Base-by-base conservation (phyloP, 495 filamentous ascomycete species). In the Penicillium fimorum region DNA sequence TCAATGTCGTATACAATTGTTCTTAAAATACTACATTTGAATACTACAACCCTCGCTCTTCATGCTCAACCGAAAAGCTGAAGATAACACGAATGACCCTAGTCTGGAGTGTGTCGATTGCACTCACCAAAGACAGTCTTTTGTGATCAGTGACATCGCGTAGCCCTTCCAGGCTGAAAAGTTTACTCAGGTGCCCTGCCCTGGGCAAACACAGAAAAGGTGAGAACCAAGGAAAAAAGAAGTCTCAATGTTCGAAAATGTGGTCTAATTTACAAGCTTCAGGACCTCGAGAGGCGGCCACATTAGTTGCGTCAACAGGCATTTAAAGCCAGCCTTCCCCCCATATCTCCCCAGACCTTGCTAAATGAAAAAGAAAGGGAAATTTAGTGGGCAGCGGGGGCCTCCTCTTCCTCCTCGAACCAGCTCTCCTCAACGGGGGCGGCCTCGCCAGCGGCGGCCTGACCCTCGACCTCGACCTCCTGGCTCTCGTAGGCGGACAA, bases 391-490 rank as follows among this genome's bases (percentile, higher is more conserved):
- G 76, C 70, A 65, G 78, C 78, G 63, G 74, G 70, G 61, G 75
- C 66, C 68, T 79, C 76, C 67, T 81, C 76, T 37, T 84, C 82
- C 70, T 88, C 86, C 71, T 86, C 86, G 63, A 88, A 87, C 85
- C 85, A 89, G 69, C 84, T 83, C 65, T 86, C 78, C 74, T 90
- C 85, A 53, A 76, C 79, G 45, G 79, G 79, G 30, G 74, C 74
- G 30, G 76, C 75, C 69, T 82, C 82, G 41, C 78, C 89, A 35
- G 69, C 70, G 55, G 71, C 70, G 37, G 79, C 76, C 76, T 91
- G 87, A 56, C 93, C 93, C 80, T 99, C 94, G 63, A 97, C 85
- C 76, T 99, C 94, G 54, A 97, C 92, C 54, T 87, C 82, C 81
- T 92, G 88, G 64, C 75, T 78, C 84, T 97, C 92, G 82, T 99